Percentiles rank a stretch among this genome's conserved stretches.
Conservation (phyloP, 202 grass and related monocot genomes). For the Carex sylvatica region DNA sequence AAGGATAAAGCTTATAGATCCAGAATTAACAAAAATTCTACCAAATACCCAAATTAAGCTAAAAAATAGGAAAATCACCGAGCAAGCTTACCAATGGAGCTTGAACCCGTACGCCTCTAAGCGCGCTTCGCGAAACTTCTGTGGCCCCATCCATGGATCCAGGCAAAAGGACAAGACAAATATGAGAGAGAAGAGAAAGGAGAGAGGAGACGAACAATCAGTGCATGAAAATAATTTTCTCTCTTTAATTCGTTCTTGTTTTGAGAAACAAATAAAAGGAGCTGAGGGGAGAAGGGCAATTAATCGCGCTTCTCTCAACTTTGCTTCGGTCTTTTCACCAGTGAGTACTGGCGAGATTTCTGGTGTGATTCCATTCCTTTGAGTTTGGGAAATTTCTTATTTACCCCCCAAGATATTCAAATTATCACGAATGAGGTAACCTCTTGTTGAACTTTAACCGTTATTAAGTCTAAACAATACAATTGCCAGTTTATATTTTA, state of each 20-base stretch:
- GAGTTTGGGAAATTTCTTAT: background rate
- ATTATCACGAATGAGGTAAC: background rate
- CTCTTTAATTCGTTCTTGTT: background rate
- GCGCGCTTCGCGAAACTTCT: slow-evolving; percentile 15
- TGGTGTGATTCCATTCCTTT: slow-evolving; percentile 11
- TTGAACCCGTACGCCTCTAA: slow-evolving; percentile 23
- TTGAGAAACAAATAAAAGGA: background rate
- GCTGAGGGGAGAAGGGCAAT: slow-evolving; percentile 3
- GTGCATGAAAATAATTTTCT: background rate
- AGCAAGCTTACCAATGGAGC: slow-evolving; percentile 26
- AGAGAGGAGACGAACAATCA: background rate
- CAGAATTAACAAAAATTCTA: slow-evolving; percentile 3
- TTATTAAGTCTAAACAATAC: background rate
- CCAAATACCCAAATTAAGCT: slow-evolving; percentile 23
- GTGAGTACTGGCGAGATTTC: background rate
- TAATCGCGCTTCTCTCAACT: background rate
- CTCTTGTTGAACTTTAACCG: background rate
- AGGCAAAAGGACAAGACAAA: background rate
- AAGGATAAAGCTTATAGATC: slow-evolving; percentile 14
- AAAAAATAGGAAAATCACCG: background rate
- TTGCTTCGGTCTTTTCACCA: background rate
- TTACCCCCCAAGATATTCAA: background rate
- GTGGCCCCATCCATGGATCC: slow-evolving; percentile 31
- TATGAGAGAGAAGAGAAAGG: background rate
- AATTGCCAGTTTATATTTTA: background rate